Evolutionary conservation across 805 yeast species (phyloP), one percentile per base, ranked within the genome.

Genomic region (Komagataella phaffii): DNA sequence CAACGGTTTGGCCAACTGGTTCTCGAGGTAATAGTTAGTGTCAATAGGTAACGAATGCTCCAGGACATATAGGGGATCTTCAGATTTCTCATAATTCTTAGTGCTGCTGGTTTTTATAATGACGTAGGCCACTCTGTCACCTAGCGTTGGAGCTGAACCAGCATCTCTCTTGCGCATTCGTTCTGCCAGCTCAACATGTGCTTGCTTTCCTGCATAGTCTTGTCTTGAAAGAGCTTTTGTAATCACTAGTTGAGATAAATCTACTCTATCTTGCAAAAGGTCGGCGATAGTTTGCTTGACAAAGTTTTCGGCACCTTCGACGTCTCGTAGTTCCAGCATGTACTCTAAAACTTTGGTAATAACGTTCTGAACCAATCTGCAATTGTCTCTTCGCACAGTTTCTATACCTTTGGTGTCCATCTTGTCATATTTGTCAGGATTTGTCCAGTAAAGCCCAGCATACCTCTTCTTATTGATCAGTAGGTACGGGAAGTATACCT

Each of bases 381-480:
- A 93, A 57, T 95, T 95, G 63, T 93, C 99, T 73, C 99, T 81
- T 66, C 99, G 82, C 46, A 93, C 99, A 0, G 99, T 93, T 61
- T 95, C 99, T 55, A 93, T 85, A 65, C 99, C 99, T 63, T 93
- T 93, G 40, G 97, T 91, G 65, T 93, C 99, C 89, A 93, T 84
- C 68, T 93, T 93, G 66, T 95, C 99, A 60, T 79, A 88, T 56
- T 87, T 88, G n/a, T 87, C 80, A 0, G 97, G 84, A 48, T 79
- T 77, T 0, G 99, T 93, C 99, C 99, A 93, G 63, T 83, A 91
- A 47, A 93, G 72, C 0, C 99, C 99, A 1, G 99, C 99, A 63
- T 93, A 93, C 66, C 99, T 77, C 69, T 93, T 93, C 67, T 93
- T 93, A 71, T 91, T 93, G 63, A 93, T 93, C 63, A 93, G 73